Evolutionary conservation across 2,329 filamentous ascomycete species (phyloP).

Genomic region (Stagonosporopsis vannaccii): DNA sequence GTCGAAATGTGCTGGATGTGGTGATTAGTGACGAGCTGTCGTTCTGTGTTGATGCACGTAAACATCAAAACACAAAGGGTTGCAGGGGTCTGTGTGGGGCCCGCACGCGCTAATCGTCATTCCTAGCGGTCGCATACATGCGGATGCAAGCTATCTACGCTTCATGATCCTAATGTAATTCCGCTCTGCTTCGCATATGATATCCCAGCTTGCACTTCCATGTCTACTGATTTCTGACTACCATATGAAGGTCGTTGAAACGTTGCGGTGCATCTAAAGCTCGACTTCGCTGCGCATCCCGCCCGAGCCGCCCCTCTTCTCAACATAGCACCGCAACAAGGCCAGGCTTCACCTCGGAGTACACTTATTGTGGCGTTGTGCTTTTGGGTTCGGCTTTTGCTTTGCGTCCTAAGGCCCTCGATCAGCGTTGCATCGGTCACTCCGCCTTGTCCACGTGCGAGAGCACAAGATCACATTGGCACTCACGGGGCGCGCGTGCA

Average conservation of each 20-base stretch:
- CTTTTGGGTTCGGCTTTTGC: neutral
- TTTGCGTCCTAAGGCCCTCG: too few species aligned
- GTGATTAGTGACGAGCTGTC: slow-evolving; percentile 19
- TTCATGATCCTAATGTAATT: neutral
- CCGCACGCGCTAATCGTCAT: slow-evolving; percentile 15
- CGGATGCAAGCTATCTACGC: neutral
- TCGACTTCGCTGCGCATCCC: neutral
- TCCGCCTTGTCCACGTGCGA: slow-evolving; percentile 33
- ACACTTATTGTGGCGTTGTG: neutral
- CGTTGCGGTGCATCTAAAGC: neutral
- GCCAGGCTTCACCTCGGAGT: neutral
- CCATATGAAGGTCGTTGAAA: neutral
- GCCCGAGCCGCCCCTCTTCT: slow-evolving; percentile 1
- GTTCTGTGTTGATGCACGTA: slow-evolving; percentile 26
- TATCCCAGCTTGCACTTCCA: neutral
- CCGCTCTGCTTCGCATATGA: slow-evolving; percentile 1
- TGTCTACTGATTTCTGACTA: neutral
- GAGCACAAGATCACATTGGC: slow-evolving; percentile 28
- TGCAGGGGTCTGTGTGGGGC: slow-evolving; percentile 16
- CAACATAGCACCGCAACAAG: neutral
- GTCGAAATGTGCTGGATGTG: slow-evolving; percentile 21
- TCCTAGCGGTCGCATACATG: neutral
- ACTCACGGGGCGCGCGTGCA: neutral
- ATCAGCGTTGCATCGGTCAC: neutral
- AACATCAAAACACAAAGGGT: slow-evolving; percentile 20